Conservation (phyloP, 2,329 filamentous ascomycete genomes). For the Beauveria sp. region DNA sequence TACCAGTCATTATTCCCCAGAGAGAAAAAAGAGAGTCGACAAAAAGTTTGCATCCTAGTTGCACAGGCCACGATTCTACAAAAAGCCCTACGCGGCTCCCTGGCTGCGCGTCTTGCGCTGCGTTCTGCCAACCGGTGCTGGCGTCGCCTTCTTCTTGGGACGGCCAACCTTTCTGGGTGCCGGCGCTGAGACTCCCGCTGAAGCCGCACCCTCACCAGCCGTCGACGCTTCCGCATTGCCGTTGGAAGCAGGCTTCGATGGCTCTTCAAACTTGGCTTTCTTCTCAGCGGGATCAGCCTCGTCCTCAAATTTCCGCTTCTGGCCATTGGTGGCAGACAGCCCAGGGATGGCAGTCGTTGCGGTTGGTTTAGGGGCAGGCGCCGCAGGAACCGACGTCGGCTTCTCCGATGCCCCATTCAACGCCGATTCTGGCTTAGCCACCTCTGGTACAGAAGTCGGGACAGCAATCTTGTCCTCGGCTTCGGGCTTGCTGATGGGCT, state of each 20-base stretch:
- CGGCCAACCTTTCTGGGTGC: slow-evolving; percentile 20
- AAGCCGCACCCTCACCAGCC: background rate
- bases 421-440: background rate
- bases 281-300: slow-evolving; percentile 16
- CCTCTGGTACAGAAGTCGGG: slow-evolving; percentile 15
- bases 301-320: slow-evolving; percentile 35
- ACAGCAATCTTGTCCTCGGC: slow-evolving; percentile 15
- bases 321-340: slow-evolving; percentile 13
- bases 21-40: background rate
- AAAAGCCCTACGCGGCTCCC: slow-evolving; percentile 25
- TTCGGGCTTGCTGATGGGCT: slow-evolving; percentile 20
- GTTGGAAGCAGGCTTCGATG: slow-evolving; percentile 14
- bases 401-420: slow-evolving; percentile 8
- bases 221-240: slow-evolving; percentile 10
- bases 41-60: background rate
- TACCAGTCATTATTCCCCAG: background rate
- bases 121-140: slow-evolving; percentile 27
- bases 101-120: slow-evolving; percentile 37
- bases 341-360: background rate
- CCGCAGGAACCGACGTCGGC: slow-evolving; percentile 5
- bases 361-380: slow-evolving; percentile 4
- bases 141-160: slow-evolving; percentile 30
- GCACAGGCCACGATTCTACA: background rate
- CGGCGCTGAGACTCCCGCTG: background rate
- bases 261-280: slow-evolving; percentile 19